phyloP scores from a whole-genome alignment of 2,329 filamentous ascomycete species.

The Monilinia polystroma region DNA sequence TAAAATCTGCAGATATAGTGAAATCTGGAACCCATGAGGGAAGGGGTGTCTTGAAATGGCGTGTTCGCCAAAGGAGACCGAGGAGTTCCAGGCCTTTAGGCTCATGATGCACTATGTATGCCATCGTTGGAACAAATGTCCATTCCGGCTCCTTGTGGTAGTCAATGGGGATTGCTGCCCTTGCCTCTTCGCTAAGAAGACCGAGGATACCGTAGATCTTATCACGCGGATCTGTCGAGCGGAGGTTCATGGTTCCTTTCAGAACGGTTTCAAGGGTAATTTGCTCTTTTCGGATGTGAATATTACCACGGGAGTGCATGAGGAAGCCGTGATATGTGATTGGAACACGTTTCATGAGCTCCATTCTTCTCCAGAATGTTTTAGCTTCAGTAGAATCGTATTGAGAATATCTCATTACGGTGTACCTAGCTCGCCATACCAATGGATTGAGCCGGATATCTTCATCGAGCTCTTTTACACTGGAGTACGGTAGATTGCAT shows the following conservation, averaged over 20 bases:
- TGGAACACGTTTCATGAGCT: conserved; percentile 17
- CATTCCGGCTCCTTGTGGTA: conserved; percentile 20
- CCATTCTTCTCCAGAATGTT: conserved; percentile 21
- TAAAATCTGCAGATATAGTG: conserved; percentile 20
- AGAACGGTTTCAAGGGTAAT: conserved; percentile 13
- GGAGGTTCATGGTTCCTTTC: conserved; percentile 21
- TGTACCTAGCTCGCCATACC: conserved; percentile 13
- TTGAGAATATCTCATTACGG: conserved; percentile 17
- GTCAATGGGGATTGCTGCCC: conserved; percentile 18
- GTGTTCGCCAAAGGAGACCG: conserved; percentile 20
- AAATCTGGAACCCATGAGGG: conserved; percentile 24
- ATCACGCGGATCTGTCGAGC: conserved; percentile 24
- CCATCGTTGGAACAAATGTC: conserved; percentile 22
- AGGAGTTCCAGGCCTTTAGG: conserved; percentile 18
- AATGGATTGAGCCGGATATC: conserved; percentile 7
- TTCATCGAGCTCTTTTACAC: background rate
- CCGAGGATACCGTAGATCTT: conserved; percentile 26
- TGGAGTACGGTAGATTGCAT: background rate
- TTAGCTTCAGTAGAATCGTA: conserved; percentile 17
- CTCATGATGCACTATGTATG: conserved; percentile 20
- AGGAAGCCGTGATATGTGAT: conserved; percentile 21
- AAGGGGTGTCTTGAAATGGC: conserved; percentile 14
- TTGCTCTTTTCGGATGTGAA: conserved; percentile 3
- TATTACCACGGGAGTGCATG: conserved; percentile 20
- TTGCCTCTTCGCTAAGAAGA: conserved; percentile 10